These are phyloP conservation scores for Fusarium transvaalense DNA, from an alignment of 2,329 filamentous ascomycete genomes.

Conservation along the genomic window DNA sequence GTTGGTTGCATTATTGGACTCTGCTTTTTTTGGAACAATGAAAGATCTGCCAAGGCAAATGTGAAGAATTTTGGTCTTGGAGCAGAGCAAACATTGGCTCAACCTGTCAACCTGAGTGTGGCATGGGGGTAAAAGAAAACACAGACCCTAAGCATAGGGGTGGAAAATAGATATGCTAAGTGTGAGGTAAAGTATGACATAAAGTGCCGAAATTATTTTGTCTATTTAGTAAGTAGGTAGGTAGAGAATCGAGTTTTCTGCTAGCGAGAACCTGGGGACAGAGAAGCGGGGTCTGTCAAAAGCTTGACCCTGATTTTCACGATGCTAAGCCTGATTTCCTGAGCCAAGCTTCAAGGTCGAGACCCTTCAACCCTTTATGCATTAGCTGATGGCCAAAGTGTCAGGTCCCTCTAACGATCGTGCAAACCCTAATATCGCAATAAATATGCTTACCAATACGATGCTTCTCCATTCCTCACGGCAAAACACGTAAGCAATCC, in stretches of 20 bases:
- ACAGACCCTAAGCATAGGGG: too few species aligned
- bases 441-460: not conserved
- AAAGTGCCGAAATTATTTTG: too few species aligned
- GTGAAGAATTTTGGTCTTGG: not conserved
- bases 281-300: not conserved
- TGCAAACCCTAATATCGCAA: not conserved
- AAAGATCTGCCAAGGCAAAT: too few species aligned
- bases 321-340: not conserved
- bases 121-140: too few species aligned
- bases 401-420: not conserved
- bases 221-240: too few species aligned
- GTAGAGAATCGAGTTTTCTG: too few species aligned
- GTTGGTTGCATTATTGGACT: not conserved
- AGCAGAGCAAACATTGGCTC: too few species aligned
- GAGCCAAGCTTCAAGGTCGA: slow-evolving; percentile 4
- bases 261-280: too few species aligned
- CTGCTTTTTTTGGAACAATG: not conserved
- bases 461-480: not conserved
- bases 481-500: not conserved
- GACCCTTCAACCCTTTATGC: slow-evolving; percentile 1
- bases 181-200: too few species aligned
- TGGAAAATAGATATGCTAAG: too few species aligned
- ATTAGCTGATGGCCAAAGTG: slow-evolving; percentile 15
- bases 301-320: slow-evolving; percentile 7
- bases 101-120: not conserved